Evolutionary conservation across 2,329 filamentous ascomycete species (phyloP).

Genomic region (Fusarium haematococcum): DNA sequence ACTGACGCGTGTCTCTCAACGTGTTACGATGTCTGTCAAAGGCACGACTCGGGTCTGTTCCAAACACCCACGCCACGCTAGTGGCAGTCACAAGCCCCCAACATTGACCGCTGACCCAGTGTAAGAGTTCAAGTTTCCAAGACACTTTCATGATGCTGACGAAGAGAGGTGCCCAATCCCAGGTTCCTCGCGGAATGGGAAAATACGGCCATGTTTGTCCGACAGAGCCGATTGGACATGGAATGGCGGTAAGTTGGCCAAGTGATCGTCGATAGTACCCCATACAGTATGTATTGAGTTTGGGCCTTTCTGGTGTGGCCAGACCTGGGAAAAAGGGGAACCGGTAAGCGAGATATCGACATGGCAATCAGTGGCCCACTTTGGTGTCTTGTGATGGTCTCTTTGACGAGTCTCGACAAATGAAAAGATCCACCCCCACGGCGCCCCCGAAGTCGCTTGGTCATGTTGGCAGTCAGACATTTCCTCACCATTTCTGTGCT

Average conservation of each 20-base stretch:
- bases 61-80: background rate
- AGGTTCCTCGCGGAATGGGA: background rate
- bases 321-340: background rate
- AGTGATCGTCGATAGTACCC: background rate
- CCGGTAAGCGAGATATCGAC: conserved; percentile 1
- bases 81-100: background rate
- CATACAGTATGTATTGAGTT: background rate
- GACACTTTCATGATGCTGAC: conserved; percentile 4
- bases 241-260: conserved; percentile 8
- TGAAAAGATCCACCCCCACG: conserved; percentile 5
- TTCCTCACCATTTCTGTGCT: background rate
- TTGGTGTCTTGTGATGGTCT: background rate
- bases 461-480: background rate
- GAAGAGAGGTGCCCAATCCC: background rate
- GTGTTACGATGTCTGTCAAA: background rate
- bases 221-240: background rate
- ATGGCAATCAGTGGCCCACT: background rate
- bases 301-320: background rate
- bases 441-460: background rate
- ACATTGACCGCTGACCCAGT: background rate
- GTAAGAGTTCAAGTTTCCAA: background rate
- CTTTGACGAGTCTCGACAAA: background rate
- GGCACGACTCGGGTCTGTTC: background rate
- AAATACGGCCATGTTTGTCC: background rate
- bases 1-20: background rate